These are phyloP conservation scores for Fusarium heterosporum DNA, from an alignment of 2,329 filamentous ascomycete species.

Conservation along the genomic window DNA sequence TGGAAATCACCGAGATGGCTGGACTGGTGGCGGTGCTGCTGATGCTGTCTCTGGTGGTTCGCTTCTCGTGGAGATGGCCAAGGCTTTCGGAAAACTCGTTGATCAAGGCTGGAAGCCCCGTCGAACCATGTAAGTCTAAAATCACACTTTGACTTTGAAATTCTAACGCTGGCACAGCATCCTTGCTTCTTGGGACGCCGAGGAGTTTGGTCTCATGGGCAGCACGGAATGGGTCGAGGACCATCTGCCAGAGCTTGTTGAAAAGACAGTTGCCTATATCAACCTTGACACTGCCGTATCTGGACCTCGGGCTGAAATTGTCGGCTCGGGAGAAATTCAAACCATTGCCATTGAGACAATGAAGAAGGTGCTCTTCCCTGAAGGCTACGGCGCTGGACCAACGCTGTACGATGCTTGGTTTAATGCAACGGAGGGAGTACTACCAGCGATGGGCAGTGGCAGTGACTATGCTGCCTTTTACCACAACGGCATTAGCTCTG, in stretches of 20 bases:
- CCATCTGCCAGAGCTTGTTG: conserved; percentile 19
- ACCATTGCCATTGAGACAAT: conserved; percentile 40
- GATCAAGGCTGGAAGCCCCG: conserved; percentile 63
- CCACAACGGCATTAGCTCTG: conserved; percentile 32
- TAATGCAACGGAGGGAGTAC: conserved; percentile 32
- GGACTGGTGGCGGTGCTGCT: conserved; percentile 64
- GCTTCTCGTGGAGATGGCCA: conserved; percentile 61
- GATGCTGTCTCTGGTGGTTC: conserved; percentile 65
- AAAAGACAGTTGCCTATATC: conserved; percentile 53
- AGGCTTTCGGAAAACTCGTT: conserved; percentile 60
- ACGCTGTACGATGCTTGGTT: conserved; percentile 40
- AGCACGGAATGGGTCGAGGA: conserved; percentile 34
- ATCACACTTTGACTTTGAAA: fast-evolving
- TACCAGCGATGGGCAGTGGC: conserved; percentile 29
- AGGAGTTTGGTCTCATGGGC: conserved; percentile 35
- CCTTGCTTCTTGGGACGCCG: conserved; percentile 29
- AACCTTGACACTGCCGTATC: conserved; percentile 63
- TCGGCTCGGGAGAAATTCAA: conserved; percentile 36
- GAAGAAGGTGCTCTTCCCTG: conserved; percentile 38
- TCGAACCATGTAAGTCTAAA: conserved; percentile 56
- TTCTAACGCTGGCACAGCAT: conserved; percentile 4
- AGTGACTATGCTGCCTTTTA: conserved; percentile 37
- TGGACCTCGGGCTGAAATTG: conserved; percentile 55
- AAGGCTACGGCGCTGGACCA: conserved; percentile 23
- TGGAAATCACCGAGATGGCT: conserved; percentile 66